Percentiles rank a stretch among this genome's conserved stretches.
Evolutionary conservation across 2,329 filamentous ascomycete genomes (phyloP).

Genomic region (Sarocladium strictum): DNA sequence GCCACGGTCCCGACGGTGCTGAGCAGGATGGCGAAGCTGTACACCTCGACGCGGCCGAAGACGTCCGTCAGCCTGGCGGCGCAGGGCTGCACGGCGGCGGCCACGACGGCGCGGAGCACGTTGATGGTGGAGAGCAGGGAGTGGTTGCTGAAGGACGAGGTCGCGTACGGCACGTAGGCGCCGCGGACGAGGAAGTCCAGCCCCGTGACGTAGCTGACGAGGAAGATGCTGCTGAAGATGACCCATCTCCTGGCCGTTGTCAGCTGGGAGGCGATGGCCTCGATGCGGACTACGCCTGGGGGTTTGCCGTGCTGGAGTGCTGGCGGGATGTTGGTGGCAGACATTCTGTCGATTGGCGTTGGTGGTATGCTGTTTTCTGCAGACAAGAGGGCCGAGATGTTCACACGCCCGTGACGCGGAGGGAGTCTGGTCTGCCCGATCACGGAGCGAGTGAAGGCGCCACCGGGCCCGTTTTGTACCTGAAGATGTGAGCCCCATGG

Average conservation of each 20-base stretch:
- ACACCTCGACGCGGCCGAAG: conserved; percentile 55
- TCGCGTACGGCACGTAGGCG: conserved; percentile 50
- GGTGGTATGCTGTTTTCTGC: too few relatives aligned
- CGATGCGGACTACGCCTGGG: conserved; percentile 50
- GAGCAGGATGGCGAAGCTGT: conserved; percentile 48
- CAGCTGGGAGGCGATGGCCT: conserved; percentile 41
- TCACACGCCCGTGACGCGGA: too few relatives aligned
- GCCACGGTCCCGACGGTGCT: conserved; percentile 49
- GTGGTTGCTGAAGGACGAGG: conserved; percentile 43
- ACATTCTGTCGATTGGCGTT: too few relatives aligned
- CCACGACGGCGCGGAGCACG: conserved; percentile 52
- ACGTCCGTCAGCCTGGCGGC: conserved; percentile 58
- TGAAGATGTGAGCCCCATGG: too few relatives aligned
- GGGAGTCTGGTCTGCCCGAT: too few relatives aligned
- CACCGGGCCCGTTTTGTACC: too few relatives aligned
- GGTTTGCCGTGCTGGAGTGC: too few relatives aligned
- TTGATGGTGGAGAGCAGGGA: conserved; percentile 53
- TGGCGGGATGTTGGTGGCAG: too few relatives aligned
- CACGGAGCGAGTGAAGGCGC: too few relatives aligned
- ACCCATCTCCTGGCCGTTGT: conserved; percentile 38
- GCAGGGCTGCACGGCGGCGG: conserved; percentile 51
- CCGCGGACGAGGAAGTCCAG: conserved; percentile 47
- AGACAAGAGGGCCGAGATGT: too few relatives aligned
- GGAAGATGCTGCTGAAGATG: conserved; percentile 51
- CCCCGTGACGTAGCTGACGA: conserved; percentile 55